Evolutionary conservation across 1,284 basidiomycete genomes (phyloP), one percentile per base, ranked within the genome.

Genomic region (Puccinia coronata): DNA sequence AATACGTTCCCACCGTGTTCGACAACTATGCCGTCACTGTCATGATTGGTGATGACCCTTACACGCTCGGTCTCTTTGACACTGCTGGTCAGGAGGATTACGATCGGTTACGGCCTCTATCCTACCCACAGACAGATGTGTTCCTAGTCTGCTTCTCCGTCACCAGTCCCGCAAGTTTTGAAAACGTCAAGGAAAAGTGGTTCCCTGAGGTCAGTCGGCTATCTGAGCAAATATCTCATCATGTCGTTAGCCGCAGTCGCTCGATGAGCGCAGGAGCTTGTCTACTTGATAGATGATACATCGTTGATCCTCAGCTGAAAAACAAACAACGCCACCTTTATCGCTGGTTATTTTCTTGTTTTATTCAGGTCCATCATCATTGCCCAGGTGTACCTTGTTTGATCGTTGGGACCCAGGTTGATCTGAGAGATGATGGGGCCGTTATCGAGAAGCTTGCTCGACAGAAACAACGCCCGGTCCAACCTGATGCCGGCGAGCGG

Each of bases 121-220:
- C 96, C 86, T 99, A 99, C 89, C 96, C 96, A 36, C 96, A 99
- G 89, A 99, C 96, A 83, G 97, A 99, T 86, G 96, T 99, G 81
- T 99, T 99, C 90, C 90, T 99, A 81, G 96, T 99, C 84, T 99
- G 96, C 89, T 99, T 98, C 89, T 96, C 94, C 86, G 97, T 99
- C 84, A 98, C 96, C 47, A 96, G 94, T 34, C 97, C 96, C 6
- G 96, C 97, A 53, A 98, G 95, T 76, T 99, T 98, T 86, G 96
- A 99, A 88, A 99, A 99, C 92, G 96, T 99, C 85, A 98, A 97
- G 90, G 96, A 99, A 88, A 99, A 99, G 88, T 99, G 96, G 96
- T 98, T 98, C 90, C 97, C 96, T 39, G 97, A 99, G 89, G 77
- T 79, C 9, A 47, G 63, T 47, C n/a, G 9, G 8, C 6, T 49